Evolutionary conservation across 805 yeast species (phyloP).

Genomic region (Yarrowia sp.): DNA sequence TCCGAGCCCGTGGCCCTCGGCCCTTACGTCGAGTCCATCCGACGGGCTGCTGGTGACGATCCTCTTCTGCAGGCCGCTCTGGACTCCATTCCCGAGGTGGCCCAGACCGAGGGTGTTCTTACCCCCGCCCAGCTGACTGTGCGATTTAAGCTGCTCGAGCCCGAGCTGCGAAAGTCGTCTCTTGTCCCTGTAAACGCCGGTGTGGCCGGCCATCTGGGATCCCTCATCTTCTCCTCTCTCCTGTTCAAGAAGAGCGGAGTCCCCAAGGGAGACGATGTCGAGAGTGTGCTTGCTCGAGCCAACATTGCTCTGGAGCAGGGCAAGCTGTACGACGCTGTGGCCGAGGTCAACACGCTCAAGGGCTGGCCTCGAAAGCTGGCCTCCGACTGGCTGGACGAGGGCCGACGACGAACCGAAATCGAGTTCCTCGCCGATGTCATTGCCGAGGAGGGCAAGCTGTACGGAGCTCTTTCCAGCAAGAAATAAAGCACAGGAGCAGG

Average conservation of each 20-base stretch:
- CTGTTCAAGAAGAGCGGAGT: constrained; percentile 76
- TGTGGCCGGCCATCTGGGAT: constrained; percentile 83
- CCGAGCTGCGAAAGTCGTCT: constrained; percentile 85
- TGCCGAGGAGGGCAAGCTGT: constrained; percentile 41
- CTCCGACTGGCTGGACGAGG: constrained; percentile 85
- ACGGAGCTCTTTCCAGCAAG: constrained; percentile 25
- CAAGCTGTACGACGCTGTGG: constrained; percentile 82
- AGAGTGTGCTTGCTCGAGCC: constrained; percentile 83
- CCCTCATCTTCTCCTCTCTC: constrained; percentile 70
- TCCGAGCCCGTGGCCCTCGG: constrained; percentile 43
- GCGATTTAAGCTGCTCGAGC: constrained; percentile 75
- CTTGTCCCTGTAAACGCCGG: constrained; percentile 95
- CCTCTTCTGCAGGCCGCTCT: constrained; percentile 52
- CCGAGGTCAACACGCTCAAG: constrained; percentile 81
- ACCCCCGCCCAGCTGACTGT: constrained; percentile 74
- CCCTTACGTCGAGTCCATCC: constrained; percentile 38
- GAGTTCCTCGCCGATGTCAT: constrained; percentile 65
- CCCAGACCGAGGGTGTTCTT: constrained; percentile 56
- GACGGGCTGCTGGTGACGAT: constrained; percentile 45
- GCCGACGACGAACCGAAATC: constrained; percentile 84
- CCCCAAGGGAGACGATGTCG: constrained; percentile 80
- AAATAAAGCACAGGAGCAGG: neutral
- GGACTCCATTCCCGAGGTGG: constrained; percentile 47
- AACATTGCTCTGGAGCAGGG: constrained; percentile 70
- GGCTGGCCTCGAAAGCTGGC: constrained; percentile 93